These are phyloP conservation scores for Artemisia annua DNA, from an alignment of 129 eudicot genomes.

Conservation along the genomic window DNA sequence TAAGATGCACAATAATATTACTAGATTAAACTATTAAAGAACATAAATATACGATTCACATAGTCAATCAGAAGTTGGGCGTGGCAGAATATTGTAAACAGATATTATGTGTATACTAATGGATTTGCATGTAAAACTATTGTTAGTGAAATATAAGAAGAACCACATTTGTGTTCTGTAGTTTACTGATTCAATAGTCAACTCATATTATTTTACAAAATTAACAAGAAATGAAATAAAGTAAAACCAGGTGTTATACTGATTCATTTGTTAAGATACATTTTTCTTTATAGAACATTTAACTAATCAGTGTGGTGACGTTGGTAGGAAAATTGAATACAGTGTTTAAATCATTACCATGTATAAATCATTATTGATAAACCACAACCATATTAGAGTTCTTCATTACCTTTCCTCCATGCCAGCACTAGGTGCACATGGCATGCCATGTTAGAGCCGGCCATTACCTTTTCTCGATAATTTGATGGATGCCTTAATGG, in stretches of 20 bases:
- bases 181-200: neutral
- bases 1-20: too few relatives aligned
- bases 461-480: conserved; percentile 4
- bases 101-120: too few relatives aligned
- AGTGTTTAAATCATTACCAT: too few relatives aligned
- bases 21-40: too few relatives aligned
- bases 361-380: neutral
- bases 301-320: too few relatives aligned
- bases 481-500: neutral
- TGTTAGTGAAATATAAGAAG: neutral
- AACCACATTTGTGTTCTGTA: neutral
- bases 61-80: too few relatives aligned
- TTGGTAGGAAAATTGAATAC: too few relatives aligned
- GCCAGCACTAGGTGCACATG: neutral
- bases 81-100: too few relatives aligned
- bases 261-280: neutral
- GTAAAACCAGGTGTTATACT: neutral
- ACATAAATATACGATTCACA: too few relatives aligned
- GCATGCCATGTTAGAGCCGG: neutral
- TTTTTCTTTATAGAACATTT: neutral
- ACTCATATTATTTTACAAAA: neutral
- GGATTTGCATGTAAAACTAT: neutral
- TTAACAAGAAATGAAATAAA: neutral
- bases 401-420: neutral
- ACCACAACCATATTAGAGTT: neutral